Evolutionary conservation across 2,329 filamentous ascomycete genomes (phyloP), one percentile per base, ranked within the genome.

Genomic region (Dichotomopilus funicola): DNA sequence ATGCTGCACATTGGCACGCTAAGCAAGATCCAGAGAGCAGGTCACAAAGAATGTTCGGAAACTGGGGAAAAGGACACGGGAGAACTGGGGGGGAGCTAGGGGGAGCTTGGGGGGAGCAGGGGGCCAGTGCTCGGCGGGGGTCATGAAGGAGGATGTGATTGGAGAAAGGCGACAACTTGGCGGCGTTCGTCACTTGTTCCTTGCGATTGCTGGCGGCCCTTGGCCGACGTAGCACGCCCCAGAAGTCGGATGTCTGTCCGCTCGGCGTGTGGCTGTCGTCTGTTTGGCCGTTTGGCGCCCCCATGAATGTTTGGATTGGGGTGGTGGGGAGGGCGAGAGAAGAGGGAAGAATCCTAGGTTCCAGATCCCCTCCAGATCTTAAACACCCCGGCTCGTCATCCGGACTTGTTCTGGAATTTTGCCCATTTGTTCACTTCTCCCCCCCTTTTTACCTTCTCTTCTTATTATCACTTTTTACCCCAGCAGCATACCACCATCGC

Each of bases 361-460:
- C 49, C 46, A 35, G 41, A 13, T 27, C 19, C 19, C 19, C 19
- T 34, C 31, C 27, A n/a, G 49, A 52, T 52, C 35, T 53, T 56
- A 56, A 59, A 9, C 35, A 40, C 54, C 54, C 53, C 42, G 40
- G 49, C 36, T 54, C 44, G 31, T 45, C 51, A 46, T 51, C 45
- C 54, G 35, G 45, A 45, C 19, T 58, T 27, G 19, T 27, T 56
- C 53, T 53, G 44, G 48, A 53, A 42, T 43, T 50, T 49, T 47
- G 50, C 49, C 38, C 37, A 19, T 51, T 50, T 48, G 34, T 27
- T 49, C 35, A 6, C 13, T 34, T 34, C 13, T 47, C 34, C 13
- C 11, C 49, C 37, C 36, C 37, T 52, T 38, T 38, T 54, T 51
- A 35, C 48, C 37, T 40, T 19, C 38, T 38, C 40, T 6, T 35